Evolutionary conservation across 495 filamentous ascomycete genomes (phyloP), one percentile per base, ranked within the genome.

Genomic region (Baudoinia panamericana): DNA sequence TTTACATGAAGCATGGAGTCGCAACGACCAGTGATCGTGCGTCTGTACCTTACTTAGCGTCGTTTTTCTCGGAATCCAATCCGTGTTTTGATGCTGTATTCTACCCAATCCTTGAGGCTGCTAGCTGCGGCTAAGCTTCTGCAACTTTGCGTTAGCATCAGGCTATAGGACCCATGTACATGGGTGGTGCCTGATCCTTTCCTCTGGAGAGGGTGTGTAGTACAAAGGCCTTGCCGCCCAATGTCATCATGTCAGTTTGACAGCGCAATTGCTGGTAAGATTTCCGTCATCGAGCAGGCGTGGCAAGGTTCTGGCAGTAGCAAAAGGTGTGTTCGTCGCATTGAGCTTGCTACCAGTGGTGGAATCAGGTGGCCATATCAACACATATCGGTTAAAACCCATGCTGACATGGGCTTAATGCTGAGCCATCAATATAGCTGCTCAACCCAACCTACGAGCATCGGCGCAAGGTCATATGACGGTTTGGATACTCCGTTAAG

Each of bases 81-180:
- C 4, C 17, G 18, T 15, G 10, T 7, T 24, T 17, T 11, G 11
- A 17, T 5, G 11, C 3, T 18, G 11, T 11, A n/a, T 42, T 28
- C 28, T 24, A 25, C 39, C 39, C 39, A 42, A 42, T 42, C 11
- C 39, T 42, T 42, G 39, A 42, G 39, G 39, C 39, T 13, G 6
- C n/a, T n/a, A n/a, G n/a, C n/a, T n/a, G n/a, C n/a, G n/a, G n/a
- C n/a, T n/a, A n/a, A n/a, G n/a, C n/a, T n/a, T n/a, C n/a, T n/a
- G n/a, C n/a, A n/a, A n/a, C n/a, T n/a, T n/a, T 25, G 34, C 21
- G 15, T 19, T 37, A 37, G 20, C 10, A 9, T 9, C 9, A 9
- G 13, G 26, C 26, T 13, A 9, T 29, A n/a, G 13, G 13, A 9
- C 13, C 26, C 26, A n/a, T 9, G 26, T 13, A 29, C 26, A 29